phyloP scores from a whole-genome alignment of 2,329 filamentous ascomycete genomes.

The Amylocarpus encephaloides region DNA sequence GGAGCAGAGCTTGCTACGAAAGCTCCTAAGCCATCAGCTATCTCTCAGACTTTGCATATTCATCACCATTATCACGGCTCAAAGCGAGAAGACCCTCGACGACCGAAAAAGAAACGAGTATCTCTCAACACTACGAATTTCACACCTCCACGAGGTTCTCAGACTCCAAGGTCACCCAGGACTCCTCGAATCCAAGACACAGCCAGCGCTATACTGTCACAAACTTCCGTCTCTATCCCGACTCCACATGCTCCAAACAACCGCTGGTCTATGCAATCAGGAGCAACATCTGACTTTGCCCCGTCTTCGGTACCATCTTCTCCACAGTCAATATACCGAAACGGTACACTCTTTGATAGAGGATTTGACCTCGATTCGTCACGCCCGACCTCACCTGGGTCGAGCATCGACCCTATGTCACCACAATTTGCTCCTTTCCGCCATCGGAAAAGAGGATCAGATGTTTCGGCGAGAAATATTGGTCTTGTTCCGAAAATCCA shows the following conservation, averaged over 20 bases:
- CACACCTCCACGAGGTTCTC: constrained; percentile 43
- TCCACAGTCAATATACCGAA: constrained; percentile 66
- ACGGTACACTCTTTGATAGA: constrained; percentile 73
- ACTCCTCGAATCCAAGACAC: constrained; percentile 37
- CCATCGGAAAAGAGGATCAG: constrained; percentile 52
- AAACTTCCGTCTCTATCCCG: constrained; percentile 47
- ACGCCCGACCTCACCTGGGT: constrained; percentile 75
- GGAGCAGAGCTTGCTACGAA: constrained; percentile 63
- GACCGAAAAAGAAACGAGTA: constrained; percentile 66
- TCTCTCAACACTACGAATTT: constrained; percentile 56
- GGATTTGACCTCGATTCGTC: constrained; percentile 58
- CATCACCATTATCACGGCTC: constrained; percentile 88
- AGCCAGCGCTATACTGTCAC: constrained; percentile 36
- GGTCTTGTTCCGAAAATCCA: constrained; percentile 31
- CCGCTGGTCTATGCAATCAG: constrained; percentile 60
- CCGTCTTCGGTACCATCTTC: constrained; percentile 75
- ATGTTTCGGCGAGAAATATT: constrained; percentile 46
- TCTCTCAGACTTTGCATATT: constrained; percentile 76
- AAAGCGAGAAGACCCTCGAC: constrained; percentile 53
- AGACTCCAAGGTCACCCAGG: constrained; percentile 18
- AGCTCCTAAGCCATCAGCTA: constrained; percentile 26
- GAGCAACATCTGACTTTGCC: constrained; percentile 55
- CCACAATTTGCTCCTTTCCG: constrained; percentile 47
- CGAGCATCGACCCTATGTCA: constrained; percentile 63
- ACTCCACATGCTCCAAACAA: constrained; percentile 40